Evolutionary conservation across 2,329 filamentous ascomycete species (phyloP).

Genomic region (Endocalyx cinctus): DNA sequence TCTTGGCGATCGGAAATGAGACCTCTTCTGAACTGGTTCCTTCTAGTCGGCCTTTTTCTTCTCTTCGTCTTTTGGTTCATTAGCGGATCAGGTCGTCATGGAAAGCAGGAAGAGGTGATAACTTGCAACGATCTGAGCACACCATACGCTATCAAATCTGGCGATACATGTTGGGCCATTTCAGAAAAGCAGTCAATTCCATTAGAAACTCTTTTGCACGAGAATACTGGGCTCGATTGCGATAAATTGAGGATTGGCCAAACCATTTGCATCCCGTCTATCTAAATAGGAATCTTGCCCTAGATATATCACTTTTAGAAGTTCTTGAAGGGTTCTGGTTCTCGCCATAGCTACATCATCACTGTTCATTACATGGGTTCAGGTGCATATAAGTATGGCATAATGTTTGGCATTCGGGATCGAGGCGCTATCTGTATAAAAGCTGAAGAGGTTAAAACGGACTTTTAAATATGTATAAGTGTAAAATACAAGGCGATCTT

Average conservation of each 20-base stretch:
- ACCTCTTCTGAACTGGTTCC: conserved; percentile 55
- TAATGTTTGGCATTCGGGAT: no score
- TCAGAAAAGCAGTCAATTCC: conserved; percentile 36
- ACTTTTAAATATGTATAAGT: no score
- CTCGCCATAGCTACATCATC: no score
- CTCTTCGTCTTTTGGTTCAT: conserved; percentile 47
- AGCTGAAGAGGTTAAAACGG: no score
- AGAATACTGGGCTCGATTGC: conserved; percentile 45
- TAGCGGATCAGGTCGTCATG: no score
- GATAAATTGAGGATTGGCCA: conserved; percentile 37
- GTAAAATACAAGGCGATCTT: no score
- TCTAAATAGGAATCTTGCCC: no score
- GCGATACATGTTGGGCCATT: conserved; percentile 52
- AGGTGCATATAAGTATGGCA: no score
- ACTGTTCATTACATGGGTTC: no score
- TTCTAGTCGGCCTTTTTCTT: conserved; percentile 48
- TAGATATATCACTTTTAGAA: no score
- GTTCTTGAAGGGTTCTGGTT: no score
- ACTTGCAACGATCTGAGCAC: conserved; percentile 26
- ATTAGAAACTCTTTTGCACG: conserved; percentile 40
- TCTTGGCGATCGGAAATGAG: conserved; percentile 49
- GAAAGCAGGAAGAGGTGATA: conserved; percentile 17
- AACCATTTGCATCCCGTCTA: conserved; percentile 45
- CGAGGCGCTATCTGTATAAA: no score
- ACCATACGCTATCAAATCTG: conserved; percentile 36